Base-by-base conservation (phyloP, 202 grass and related monocot genomes). In the Alloteropsis angusta region DNA sequence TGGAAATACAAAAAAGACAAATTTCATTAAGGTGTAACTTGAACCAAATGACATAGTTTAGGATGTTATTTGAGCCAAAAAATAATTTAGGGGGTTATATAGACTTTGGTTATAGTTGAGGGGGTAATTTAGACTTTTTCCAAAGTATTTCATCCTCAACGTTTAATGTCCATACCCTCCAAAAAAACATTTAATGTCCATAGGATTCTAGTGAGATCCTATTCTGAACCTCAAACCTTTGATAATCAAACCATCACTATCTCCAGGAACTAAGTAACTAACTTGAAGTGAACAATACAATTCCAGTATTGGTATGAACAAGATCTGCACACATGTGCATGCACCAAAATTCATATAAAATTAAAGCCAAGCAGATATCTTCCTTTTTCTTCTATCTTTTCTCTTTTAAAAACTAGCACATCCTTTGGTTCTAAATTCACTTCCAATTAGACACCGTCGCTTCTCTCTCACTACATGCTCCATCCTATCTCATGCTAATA, bases 171-270 rank as follows among this genome's bases (percentile, higher is more conserved):
- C 22, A 22, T 85, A 17, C n/a, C n/a, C n/a, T n/a, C n/a, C n/a
- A n/a, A n/a, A n/a, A n/a, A n/a, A n/a, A n/a, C 57, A 60, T 26
- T 60, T 71, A 15, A 1, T 81, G 58, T 65, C 65, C 22, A 22
- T 85, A 17, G 23, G 18, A 32, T 54, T 80, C 15, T 47, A 69
- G 55, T 56, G 18, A 19, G 59, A 34, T 4, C 35, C 21, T 48
- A 61, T 79, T 79, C 61, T 70, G 55, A 53, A 84, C 17, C 13
- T 48, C 35, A 75, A 54, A 68, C 32, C 28, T 80, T 56, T 18
- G 1, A 61, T 30, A 50, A 52, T 41, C 50, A 79, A 60, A 68
- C 50, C 54, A 25, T 66, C 23, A 59, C 60, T 60, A 64, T 46
- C 45, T 78, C 15, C 25, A 68, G 72, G 41, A 78, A 50, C 30